Evolutionary conservation across 352 stramenopile genomes (phyloP), one percentile per base, ranked within the genome.

Genomic region (Hyaloperonospora brassicae): DNA sequence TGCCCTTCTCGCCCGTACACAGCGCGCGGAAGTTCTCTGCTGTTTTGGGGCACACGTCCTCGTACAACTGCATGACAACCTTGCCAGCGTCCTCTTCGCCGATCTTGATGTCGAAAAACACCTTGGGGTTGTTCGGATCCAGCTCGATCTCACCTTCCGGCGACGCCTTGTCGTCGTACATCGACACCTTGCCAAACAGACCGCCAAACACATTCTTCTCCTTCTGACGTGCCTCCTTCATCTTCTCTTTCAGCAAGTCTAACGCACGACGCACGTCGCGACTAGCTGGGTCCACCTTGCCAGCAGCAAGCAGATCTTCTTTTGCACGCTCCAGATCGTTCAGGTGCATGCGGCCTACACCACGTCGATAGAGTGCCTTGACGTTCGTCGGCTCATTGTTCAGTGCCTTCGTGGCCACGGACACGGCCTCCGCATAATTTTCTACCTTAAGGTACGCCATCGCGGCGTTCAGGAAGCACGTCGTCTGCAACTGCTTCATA

Each of bases 21-120:
- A 99, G 67, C 36, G 85, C 90, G 52, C 95, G 79, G 80, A 99
- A 99, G 79, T 99, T 99, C 72, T 99, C 96, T 0, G 87, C 96
- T 1, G 97, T 99, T 64, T 96, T 95, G 1, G 97, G 97, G 23
- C 91, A 89, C 30, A 98, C 79, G 70, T 99, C 96, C 60, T 96
- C 86, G 68, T 86, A 95, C 35, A 99, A 72, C 73, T 98, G 93
- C 73, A 99, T 98, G 27, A 96, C 95, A 24, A 97, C 79, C 54
- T 95, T 86, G 39, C 92, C 89, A 9, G 81, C 80, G 23, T 84
- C 66, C 54, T 95, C 77, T 17, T 89, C 90, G 36, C 89, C 93
- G 21, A 98, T 97, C 57, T 81, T 80, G 8, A 99, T 88, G 65
- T 99, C 92, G 62, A 99, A 99, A 69, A 97, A 99, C 17, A 98